phyloP scores from a whole-genome alignment of 306 rosid species.

The Alnus glutinosa region DNA sequence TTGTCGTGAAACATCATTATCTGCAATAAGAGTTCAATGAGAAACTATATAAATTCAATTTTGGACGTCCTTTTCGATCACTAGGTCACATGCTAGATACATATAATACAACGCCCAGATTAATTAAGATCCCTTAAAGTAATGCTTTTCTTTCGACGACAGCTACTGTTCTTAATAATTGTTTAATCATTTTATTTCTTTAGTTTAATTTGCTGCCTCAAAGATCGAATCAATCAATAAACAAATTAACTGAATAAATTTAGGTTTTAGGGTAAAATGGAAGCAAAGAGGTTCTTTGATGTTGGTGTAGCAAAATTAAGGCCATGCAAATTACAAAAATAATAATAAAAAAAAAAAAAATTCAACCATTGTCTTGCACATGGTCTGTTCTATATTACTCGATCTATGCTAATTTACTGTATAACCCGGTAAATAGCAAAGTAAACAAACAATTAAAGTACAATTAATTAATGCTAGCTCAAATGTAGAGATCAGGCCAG shows the following conservation, averaged over 20 bases:
- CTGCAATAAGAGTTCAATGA: conserved; percentile 16
- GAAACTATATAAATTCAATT: neutral
- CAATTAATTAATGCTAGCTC: neutral
- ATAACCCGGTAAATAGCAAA: conserved; percentile 12
- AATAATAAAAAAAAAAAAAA: neutral
- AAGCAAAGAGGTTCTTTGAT: conserved; percentile 35
- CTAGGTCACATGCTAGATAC: conserved; percentile 31
- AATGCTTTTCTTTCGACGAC: neutral
- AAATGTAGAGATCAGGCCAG: conserved; percentile 32
- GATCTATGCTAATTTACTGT: conserved; percentile 25
- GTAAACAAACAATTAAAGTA: conserved; percentile 15
- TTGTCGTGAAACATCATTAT: neutral
- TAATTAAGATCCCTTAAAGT: conserved; percentile 35
- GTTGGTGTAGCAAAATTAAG: conserved; percentile 29
- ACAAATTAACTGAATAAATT: neutral
- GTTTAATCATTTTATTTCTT: conserved; percentile 5
- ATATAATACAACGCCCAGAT: conserved; percentile 19
- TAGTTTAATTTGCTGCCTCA: neutral
- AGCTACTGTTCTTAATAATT: neutral
- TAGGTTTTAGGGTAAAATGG: neutral
- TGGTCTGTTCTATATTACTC: conserved; percentile 25
- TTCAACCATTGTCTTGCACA: neutral
- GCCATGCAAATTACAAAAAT: neutral
- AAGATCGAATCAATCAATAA: neutral
- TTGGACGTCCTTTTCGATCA: conserved; percentile 16